Percentiles rank a stretch among this genome's conserved stretches.
These are phyloP conservation scores for Fusarium sacchari DNA, from an alignment of 2,329 filamentous ascomycete species.

Conservation along the genomic window DNA sequence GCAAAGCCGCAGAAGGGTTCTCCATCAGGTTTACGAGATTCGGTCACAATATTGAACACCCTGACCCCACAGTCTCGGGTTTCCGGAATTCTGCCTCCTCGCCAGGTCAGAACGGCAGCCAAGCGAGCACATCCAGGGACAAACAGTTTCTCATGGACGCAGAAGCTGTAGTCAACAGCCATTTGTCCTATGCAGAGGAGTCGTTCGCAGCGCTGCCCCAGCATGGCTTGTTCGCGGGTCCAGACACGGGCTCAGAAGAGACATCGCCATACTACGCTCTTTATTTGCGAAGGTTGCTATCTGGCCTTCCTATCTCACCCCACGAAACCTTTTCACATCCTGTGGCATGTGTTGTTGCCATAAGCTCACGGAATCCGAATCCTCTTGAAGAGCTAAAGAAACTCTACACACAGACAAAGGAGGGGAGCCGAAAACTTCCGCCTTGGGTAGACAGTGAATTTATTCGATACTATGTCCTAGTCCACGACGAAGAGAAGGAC, in stretches of 20 bases:
- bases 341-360: constrained; percentile 92
- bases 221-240: constrained; percentile 52
- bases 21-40: constrained; percentile 85
- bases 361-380: constrained; percentile 84
- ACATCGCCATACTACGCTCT: constrained; percentile 85
- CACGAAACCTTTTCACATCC: constrained; percentile 97
- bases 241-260: constrained; percentile 57
- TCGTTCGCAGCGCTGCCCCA: constrained; percentile 54
- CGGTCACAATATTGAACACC: constrained; percentile 65
- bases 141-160: constrained; percentile 67
- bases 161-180: constrained; percentile 82
- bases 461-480: constrained; percentile 92
- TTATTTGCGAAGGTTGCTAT: constrained; percentile 85
- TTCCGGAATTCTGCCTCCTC: constrained; percentile 51
- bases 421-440: constrained; percentile 77
- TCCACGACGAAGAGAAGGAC: constrained; percentile 95
- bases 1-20: constrained; percentile 87
- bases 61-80: constrained; percentile 52
- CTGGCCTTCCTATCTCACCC: constrained; percentile 78
- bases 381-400: constrained; percentile 89
- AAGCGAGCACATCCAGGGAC: constrained; percentile 46
- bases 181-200: constrained; percentile 79
- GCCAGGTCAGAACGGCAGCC: constrained; percentile 45
- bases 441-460: constrained; percentile 92
- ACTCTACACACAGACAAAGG: constrained; percentile 85